Evolutionary conservation across 768 basidiomycete species (phyloP), one percentile per base, ranked within the genome.

Genomic region (Naganishia vaughanmartiniae): DNA sequence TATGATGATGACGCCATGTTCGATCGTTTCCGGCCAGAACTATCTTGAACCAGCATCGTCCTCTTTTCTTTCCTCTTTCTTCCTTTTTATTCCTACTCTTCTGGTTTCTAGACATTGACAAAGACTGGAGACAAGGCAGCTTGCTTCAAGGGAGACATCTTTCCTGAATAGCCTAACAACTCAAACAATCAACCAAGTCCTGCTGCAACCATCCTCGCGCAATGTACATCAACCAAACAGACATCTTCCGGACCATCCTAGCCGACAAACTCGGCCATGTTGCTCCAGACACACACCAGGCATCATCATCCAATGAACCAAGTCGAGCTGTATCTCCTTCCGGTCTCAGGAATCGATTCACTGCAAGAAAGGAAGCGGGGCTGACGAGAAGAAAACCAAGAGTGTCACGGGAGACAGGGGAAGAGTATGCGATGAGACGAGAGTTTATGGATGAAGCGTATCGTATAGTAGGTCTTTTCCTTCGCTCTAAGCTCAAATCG

Each of bases 361-460:
- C 21, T 12, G 34, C 6, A 54, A 51, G 48, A 55, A 57, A 55
- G 46, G 69, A 55, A 34, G 51, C 6, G 51, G 26, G 34, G 34
- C 4, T 26, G 53, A 46, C 19, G 48, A 65, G 26, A 34, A 30
- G 56, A 5, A 57, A 34, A n/a, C 31, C 10, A 5, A 34, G n/a
- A 34, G 34, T 39, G 2, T 39, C 57, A 5, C 57, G 57, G 4
- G 67, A 72, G 66, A 33, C 12, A 67, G 45, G 66, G 39, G 71
- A 73, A 19, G 73, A 74, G 26, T 21, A 58, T 9, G 57, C 31
- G 14, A 36, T 58, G 34, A 33, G 57, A 39, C 72, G 76, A 45
- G 77, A 77, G 46, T 81, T 81, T 54, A 56, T 81, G 58, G 75
- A 74, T 30, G 80, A 81, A 58, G 80, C 78, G 10, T 81, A 81